These are phyloP conservation scores for Pyrenula massariospora DNA, from an alignment of 495 filamentous ascomycete species.

Conservation along the genomic window DNA sequence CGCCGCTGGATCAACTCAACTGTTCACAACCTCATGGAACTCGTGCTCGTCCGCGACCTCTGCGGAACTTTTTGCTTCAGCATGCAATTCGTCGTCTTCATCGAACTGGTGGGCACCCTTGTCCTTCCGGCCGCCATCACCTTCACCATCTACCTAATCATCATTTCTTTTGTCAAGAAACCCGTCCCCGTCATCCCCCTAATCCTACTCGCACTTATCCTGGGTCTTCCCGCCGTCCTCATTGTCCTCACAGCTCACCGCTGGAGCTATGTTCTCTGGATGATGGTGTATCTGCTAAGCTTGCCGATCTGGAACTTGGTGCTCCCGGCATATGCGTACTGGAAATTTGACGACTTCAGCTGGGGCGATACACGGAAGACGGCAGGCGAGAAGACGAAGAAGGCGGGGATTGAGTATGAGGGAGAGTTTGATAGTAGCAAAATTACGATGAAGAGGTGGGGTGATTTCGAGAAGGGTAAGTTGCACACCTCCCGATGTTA, in stretches of 20 bases:
- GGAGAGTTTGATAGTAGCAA: constrained; percentile 96
- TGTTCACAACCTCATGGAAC: constrained; percentile 96
- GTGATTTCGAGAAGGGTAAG: constrained; percentile 81
- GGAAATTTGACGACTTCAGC: constrained; percentile 99
- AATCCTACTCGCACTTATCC: constrained; percentile 79
- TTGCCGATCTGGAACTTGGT: constrained; percentile 98
- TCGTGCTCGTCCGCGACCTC: constrained; percentile 88
- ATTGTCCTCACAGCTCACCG: constrained; percentile 95
- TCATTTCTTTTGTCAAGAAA: constrained; percentile 71
- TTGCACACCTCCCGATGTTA: constrained; percentile 1
- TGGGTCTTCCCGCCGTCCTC: constrained; percentile 84
- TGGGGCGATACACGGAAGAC: constrained; percentile 99
- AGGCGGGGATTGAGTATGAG: constrained; percentile 67
- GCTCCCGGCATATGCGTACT: constrained; percentile 88
- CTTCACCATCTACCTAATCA: constrained; percentile 91
- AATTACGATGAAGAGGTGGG: constrained; percentile 98
- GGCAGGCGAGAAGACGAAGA: constrained; percentile 75
- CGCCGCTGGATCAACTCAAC: constrained; percentile 99
- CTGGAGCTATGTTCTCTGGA: constrained; percentile 89
- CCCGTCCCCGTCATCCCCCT: constrained; percentile 90
- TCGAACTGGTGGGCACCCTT: constrained; percentile 88
- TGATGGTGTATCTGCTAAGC: constrained; percentile 88
- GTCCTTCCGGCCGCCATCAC: constrained; percentile 92
- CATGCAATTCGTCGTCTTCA: constrained; percentile 98
- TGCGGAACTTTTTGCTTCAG: constrained; percentile 99